Conservation (phyloP, 305 asterid species). For the Fraxinus paxiana region DNA sequence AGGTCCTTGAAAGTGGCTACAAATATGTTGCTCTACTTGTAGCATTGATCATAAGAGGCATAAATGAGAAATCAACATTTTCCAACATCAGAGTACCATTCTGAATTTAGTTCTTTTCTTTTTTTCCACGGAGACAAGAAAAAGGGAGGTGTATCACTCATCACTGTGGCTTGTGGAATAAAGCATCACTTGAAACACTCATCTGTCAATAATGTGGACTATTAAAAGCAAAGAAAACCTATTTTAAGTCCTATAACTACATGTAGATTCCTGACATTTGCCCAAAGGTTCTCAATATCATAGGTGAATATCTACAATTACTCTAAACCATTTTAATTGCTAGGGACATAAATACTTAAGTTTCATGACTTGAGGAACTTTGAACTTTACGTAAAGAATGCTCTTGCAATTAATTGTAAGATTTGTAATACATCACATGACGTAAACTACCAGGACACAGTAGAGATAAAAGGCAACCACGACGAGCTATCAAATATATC, state of each 20-base stretch:
- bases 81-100: background rate
- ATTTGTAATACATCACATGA: background rate
- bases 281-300: background rate
- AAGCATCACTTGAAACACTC: background rate
- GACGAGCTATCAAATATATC: background rate
- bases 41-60: background rate
- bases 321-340: background rate
- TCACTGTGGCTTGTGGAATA: background rate
- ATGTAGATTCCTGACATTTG: background rate
- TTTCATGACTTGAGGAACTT: background rate
- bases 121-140: background rate
- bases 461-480: background rate
- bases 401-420: background rate
- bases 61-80: background rate
- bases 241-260: background rate
- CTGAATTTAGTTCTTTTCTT: background rate
- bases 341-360: background rate
- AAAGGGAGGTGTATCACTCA: background rate
- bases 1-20: background rate
- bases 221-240: background rate
- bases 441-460: background rate
- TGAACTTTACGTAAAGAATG: background rate
- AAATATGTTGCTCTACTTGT: background rate
- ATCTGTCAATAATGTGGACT: background rate
- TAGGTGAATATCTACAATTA: background rate